Conservation (phyloP, 164 flowering plant genomes). For the Vitis riparia region DNA sequence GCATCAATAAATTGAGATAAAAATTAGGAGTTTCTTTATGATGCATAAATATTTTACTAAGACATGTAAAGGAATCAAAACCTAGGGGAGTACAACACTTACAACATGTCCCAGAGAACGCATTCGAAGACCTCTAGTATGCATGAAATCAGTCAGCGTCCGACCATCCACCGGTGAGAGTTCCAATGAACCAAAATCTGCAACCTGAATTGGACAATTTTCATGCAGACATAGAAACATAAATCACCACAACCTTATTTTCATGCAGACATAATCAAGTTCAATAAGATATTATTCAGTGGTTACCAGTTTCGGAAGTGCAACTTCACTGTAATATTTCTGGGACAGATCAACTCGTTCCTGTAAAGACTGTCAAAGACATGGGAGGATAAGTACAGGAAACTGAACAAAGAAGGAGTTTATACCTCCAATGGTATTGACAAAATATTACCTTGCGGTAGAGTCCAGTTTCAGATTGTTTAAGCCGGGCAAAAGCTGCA, state of each 20-base stretch:
- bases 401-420: neutral
- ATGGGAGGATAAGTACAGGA: constrained; percentile 22
- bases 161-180: too few relatives aligned
- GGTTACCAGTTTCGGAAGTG: constrained; percentile 92
- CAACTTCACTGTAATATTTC: constrained; percentile 88
- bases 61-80: too few relatives aligned
- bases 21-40: too few relatives aligned
- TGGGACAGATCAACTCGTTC: constrained; percentile 79
- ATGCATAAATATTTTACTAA: too few relatives aligned
- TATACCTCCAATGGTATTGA: neutral
- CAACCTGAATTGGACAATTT: constrained; percentile 56
- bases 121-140: too few relatives aligned
- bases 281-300: neutral
- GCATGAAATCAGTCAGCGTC: too few relatives aligned
- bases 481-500: constrained; percentile 74
- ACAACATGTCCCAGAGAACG: too few relatives aligned
- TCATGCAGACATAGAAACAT: neutral
- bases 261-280: constrained; percentile 1
- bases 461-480: constrained; percentile 91
- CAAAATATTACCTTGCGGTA: constrained; percentile 66
- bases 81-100: too few relatives aligned
- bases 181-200: constrained; percentile 99
- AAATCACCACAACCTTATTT: constrained; percentile 1
- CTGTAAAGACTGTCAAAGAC: constrained; percentile 66
- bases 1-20: too few relatives aligned